Percentiles rank a stretch among this genome's conserved stretches.
Conservation (phyloP, 352 stramenopile species). For the Phytophthora podocarpi region DNA sequence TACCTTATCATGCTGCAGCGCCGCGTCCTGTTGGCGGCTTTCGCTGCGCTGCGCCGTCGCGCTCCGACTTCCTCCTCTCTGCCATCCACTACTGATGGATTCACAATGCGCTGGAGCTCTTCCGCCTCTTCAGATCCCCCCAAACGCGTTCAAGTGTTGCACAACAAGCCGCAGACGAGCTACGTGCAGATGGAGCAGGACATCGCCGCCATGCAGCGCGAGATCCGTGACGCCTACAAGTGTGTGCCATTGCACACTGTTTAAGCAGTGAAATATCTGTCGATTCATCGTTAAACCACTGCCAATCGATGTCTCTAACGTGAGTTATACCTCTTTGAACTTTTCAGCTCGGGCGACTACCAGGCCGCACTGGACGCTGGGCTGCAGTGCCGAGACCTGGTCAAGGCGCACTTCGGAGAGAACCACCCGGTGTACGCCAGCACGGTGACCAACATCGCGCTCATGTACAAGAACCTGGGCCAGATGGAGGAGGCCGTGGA, state of each 20-base stretch:
- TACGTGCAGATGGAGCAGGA: conserved; percentile 82
- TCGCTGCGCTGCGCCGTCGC: conserved; percentile 15
- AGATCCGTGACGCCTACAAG: conserved; percentile 86
- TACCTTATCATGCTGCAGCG: conserved; percentile 20
- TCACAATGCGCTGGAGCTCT: conserved; percentile 9
- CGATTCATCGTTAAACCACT: not conserved
- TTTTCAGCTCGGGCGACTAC: conserved; percentile 63
- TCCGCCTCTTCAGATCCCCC: conserved; percentile 9
- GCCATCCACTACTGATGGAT: not conserved
- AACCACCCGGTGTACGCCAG: conserved; percentile 82
- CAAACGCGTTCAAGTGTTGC: conserved; percentile 62
- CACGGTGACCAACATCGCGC: conserved; percentile 86
- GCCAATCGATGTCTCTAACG: conserved; percentile 18
- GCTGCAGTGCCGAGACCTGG: conserved; percentile 70
- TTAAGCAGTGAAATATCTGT: not conserved
- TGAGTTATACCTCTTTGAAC: conserved; percentile 24
- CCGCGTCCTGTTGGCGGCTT: conserved; percentile 14
- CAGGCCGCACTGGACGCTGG: conserved; percentile 67
- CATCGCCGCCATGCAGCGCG: conserved; percentile 80
- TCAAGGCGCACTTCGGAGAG: conserved; percentile 79
- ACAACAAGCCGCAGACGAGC: conserved; percentile 52
- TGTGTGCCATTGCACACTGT: conserved; percentile 34
- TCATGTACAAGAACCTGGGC: conserved; percentile 89
- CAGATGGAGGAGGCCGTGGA: conserved; percentile 77
- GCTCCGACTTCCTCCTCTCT: conserved; percentile 1